phyloP scores from a whole-genome alignment of 306 rosid genomes.

The Mucuna pruriens region DNA sequence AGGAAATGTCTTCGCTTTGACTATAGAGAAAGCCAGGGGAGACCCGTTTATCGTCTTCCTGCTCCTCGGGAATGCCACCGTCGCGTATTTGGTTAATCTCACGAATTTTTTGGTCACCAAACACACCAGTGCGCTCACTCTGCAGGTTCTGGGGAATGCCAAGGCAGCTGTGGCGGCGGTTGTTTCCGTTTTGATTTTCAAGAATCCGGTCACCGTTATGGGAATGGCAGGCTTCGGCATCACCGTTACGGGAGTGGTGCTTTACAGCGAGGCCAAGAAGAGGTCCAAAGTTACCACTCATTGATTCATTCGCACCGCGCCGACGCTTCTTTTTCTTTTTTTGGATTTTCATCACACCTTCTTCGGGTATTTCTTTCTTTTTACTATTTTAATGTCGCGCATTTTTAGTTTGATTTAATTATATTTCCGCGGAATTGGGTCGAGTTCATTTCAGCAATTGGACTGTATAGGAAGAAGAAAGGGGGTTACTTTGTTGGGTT shows the following conservation, averaged over 20 bases:
- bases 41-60: conserved; percentile 70
- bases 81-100: conserved; percentile 89
- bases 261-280: conserved; percentile 93
- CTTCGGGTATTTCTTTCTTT: conserved; percentile 9
- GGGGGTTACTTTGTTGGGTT: background rate
- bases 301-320: conserved; percentile 19
- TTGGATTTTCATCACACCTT: conserved; percentile 13
- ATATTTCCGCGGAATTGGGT: conserved; percentile 24
- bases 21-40: conserved; percentile 60
- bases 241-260: conserved; percentile 87
- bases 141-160: conserved; percentile 94
- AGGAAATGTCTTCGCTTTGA: conserved; percentile 72
- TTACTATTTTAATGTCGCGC: background rate
- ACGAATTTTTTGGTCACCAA: conserved; percentile 91
- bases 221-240: conserved; percentile 82
- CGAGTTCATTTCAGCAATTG: conserved; percentile 31
- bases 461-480: conserved; percentile 45
- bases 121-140: conserved; percentile 87
- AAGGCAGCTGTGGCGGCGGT: conserved; percentile 92
- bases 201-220: conserved; percentile 88
- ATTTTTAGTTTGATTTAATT: conserved; percentile 31
- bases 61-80: conserved; percentile 84
- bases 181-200: conserved; percentile 87
- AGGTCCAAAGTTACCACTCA: conserved; percentile 72
- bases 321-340: background rate